Base-by-base conservation (phyloP, 805 yeast species). In the Spathaspora sp. region DNA sequence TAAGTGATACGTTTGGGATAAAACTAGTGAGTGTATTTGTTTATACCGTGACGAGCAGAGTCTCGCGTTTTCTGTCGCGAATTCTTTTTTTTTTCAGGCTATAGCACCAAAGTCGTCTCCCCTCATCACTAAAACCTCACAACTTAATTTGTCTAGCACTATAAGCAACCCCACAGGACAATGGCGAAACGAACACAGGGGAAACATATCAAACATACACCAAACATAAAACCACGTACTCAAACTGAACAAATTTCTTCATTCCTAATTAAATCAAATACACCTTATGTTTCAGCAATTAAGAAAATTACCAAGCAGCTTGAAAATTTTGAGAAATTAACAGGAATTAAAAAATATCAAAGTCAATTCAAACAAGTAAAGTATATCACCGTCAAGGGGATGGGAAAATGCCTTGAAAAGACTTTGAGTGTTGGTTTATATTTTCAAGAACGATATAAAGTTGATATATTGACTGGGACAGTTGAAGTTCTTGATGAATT, bases 401-500 rank as follows among this genome's bases (percentile, higher is more conserved):
- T 89, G 86, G 97, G 97, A 2, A 62, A 62, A 20, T 62, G 92
- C 9, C 81, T 87, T 9, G 83, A 78, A 47, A 85, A 80, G 59
- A 81, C 85, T 0, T 54, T 87, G n/a, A 72, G 83, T 12, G 55
- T 91, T 0, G 96, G 82, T 0, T 63, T 82, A 26, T 78, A 82
- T 59, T 86, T 84, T 61, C 70, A 68, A 14, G 77, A 79, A 32
- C 75, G 78, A 8, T 71, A 78, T 60, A 71, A 62, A 52, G 81
- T 88, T 8, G 89, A 86, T 11, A 60, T 87, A 1, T 63, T 67
- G 28, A 90, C 97, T 0, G 83, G 79, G 20, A 81, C 86, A 5
- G 76, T 86, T 0, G 79, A 79, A 23, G 91, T 90, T 0, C 62
- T 88, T 23, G 97, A 91, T 66, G 96, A 89, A 65, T 74, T 83